phyloP scores from a whole-genome alignment of 495 filamentous ascomycete species.

The Penicillium tannophilum region DNA sequence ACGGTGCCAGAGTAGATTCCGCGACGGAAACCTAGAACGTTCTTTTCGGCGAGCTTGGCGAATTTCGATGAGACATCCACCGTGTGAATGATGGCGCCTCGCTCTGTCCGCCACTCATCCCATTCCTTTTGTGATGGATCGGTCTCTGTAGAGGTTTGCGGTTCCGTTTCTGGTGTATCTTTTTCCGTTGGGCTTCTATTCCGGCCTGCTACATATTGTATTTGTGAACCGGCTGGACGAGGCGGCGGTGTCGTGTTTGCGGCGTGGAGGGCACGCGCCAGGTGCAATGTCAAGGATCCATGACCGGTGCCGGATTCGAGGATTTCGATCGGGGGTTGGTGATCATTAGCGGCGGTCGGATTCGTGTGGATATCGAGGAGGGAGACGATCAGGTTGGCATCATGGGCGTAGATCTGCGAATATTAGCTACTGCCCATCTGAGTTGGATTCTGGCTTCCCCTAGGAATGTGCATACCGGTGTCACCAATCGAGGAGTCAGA shows the following conservation, averaged over 20 bases:
- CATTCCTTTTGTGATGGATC: conserved; percentile 29
- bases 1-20: conserved; percentile 68
- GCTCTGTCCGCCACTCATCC: conserved; percentile 51
- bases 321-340: conserved; percentile 56
- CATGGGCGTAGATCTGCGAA: conserved; percentile 69
- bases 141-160: conserved; percentile 3
- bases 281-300: conserved; percentile 71
- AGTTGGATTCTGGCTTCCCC: neutral
- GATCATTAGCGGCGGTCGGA: conserved; percentile 34
- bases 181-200: conserved; percentile 29
- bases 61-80: conserved; percentile 62
- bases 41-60: conserved; percentile 59
- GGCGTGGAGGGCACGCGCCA: conserved; percentile 74
- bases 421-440: conserved; percentile 17
- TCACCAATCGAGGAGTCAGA: conserved; percentile 64
- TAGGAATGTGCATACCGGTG: conserved; percentile 58
- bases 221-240: conserved; percentile 37
- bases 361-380: conserved; percentile 71
- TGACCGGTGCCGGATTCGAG: conserved; percentile 83
- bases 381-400: conserved; percentile 70
- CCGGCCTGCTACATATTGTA: conserved; percentile 37
- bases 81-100: conserved; percentile 70
- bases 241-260: conserved; percentile 58
- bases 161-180: conserved; percentile 8
- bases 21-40: conserved; percentile 64